Base-by-base conservation (phyloP, 306 rosid species). In the Carpinus fangiana region DNA sequence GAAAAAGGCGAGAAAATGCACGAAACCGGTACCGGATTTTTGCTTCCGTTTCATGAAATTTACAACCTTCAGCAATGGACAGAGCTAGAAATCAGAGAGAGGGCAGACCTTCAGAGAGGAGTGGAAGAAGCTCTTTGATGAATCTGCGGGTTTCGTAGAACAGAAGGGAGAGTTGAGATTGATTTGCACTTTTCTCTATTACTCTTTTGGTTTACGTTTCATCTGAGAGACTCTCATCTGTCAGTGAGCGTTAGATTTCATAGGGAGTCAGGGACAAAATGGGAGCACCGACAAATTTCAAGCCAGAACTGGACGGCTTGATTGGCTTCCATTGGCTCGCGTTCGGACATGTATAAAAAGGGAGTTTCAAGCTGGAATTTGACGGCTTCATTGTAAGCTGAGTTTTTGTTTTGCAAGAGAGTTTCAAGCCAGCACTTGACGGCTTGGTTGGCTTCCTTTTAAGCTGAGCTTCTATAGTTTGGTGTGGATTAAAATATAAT, bases 231-330 rank as follows among this genome's bases (percentile, higher is more conserved):
- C 31, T 46, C 59, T 10, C n/a, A 41, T 64, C 73, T 16, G 45
- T 2, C 11, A 0, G 36, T 66, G 47, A 68, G 73, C 41, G 20
- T 59, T 46, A 3, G 73, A 67, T 56, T 13, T 62, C 12, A 78
- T 45, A 9, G 79, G n/a, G n/a, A n/a, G n/a, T n/a, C n/a, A n/a
- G n/a, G 34, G 28, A 64, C 80, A 74, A 75, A 75, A 78, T 83
- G 61, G 56, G 62, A 73, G 67, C 90, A 90, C 94, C 94, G 94
- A 90, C 94, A 88, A 77, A 46, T 11, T 31, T 18, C 28, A 8
- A 62, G 85, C 28, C 76, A 12, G 10, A 54, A 41, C 65, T 79
- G 52, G 76, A 55, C 73, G 61, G 84, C 86, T 83, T 9, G 76
- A 70, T 79, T 43, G 67, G 65, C 53, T 26, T n/a, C 45, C 75